Evolutionary conservation across 805 yeast species (phyloP), one percentile per base, ranked within the genome.

Genomic region (Lipomyces oligophaga): DNA sequence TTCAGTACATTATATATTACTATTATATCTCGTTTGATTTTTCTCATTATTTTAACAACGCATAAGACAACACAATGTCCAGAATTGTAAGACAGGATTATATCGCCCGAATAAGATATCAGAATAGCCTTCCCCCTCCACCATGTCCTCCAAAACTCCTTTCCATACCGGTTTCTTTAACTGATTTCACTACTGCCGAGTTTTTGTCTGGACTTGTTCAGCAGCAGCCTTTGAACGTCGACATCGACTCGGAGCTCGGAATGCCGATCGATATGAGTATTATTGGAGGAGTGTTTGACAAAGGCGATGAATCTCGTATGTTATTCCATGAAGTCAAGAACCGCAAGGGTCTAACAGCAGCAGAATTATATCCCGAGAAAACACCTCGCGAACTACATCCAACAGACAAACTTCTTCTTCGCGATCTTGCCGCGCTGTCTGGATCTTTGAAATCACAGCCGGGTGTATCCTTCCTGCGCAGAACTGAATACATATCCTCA

Each of bases 51-150:
- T n/a, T n/a, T n/a, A n/a, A n/a, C n/a, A n/a, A n/a, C n/a, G n/a
- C n/a, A n/a, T n/a, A n/a, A n/a, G n/a, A n/a, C n/a, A n/a, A n/a
- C 24, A 26, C 32, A 18, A 52, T 52, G 56, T 53, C 56, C 33
- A 48, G 56, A 2, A 42, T 50, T 13, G 51, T 38, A 16, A 47
- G 70, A 25, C 72, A 68, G 52, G 75, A 70, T 54, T 70, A 66
- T 47, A 63, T 70, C 45, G 94, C 95, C 37, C 82, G 83, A 58
- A 78, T 84, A 43, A 77, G 95, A 61, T 90, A 88, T 65, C 78
- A 78, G 49, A 93, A 93, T 64, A 84, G 79, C 60, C 72, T 93
- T 20, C 98, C 98, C 4, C 89, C 96, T 1, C 97, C 97, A 7
- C 83, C 90, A 20, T 74, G 93, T 52, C 87, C 95, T 37, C 97